These are phyloP conservation scores for Stagonosporopsis tanaceti DNA, from an alignment of 2,329 filamentous ascomycete genomes.

Conservation along the genomic window DNA sequence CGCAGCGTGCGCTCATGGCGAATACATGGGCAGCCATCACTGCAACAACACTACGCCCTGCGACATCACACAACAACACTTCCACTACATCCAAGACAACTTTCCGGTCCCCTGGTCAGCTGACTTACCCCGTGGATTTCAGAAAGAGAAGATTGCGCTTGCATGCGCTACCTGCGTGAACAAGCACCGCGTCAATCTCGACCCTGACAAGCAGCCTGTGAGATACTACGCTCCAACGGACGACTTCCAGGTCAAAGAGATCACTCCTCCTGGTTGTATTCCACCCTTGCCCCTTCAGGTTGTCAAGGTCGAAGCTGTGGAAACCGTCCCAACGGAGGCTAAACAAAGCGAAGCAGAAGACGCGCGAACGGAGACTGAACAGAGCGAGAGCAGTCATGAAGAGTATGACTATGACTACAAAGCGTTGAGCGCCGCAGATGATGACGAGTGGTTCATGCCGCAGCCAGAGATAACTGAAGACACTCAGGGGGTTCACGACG, in stretches of 20 bases:
- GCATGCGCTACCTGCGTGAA: conserved; percentile 9
- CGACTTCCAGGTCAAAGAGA: conserved; percentile 1
- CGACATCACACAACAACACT: conserved; percentile 7
- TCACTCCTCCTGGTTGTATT: not conserved
- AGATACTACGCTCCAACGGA: conserved; percentile 12
- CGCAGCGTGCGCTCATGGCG: conserved; percentile 7
- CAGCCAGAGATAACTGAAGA: not conserved
- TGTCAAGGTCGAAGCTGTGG: not conserved
- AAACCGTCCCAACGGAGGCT: not conserved
- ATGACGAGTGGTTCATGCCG: conserved; percentile 1
- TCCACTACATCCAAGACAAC: conserved; percentile 8
- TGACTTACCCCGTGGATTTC: not conserved
- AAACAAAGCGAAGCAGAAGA: not conserved
- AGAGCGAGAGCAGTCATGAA: not conserved
- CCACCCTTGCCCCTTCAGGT: not conserved
- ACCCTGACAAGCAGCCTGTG: conserved; percentile 15
- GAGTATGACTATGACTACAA: conserved; percentile 11
- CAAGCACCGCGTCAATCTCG: not conserved
- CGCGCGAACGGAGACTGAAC: not conserved
- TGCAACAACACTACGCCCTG: conserved; percentile 5
- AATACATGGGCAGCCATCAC: conserved; percentile 16
- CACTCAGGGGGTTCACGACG: not conserved
- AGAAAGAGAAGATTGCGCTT: not conserved
- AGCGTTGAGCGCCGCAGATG: conserved; percentile 12
- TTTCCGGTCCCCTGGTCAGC: conserved; percentile 3